Evolutionary conservation across 345 rosid species (phyloP), one percentile per base, ranked within the genome.

Genomic region (Lepidium aucheri): DNA sequence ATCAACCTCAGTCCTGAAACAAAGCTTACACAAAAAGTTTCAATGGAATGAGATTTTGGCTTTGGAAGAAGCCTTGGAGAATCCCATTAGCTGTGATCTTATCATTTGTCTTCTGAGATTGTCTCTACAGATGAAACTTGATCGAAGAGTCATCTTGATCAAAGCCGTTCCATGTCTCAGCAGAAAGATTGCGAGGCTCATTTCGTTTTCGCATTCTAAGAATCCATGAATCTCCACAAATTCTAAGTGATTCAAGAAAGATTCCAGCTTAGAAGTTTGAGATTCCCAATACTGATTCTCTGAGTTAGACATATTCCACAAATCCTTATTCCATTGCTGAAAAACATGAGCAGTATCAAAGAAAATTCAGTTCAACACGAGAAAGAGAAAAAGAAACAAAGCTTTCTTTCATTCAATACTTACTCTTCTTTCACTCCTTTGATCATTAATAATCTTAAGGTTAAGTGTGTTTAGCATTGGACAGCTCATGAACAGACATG

Each of bases 91-190:
- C 43, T 83, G 95, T 5, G 91, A 84, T 66, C 89, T 77, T 53
- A 85, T 77, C 84, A 81, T 86, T 67, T 83, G 85, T 45, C 88
- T 72, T 9, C 86, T 56, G 4, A 81, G 81, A 44, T 82, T 81
- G 66, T 88, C 90, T 71, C 83, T 79, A 47, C 65, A 71, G 35
- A 77, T 76, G 83, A 80, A 80, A 42, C 85, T 81, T 0, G 85
- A 75, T 64, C 76, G 65, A 38, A 87, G 78, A 7, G 83, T 83
- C 84, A 89, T 89, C 67, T 84, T 86, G 67, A 83, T 82, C 80
- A 92, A 81, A 56, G 82, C 81, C 77, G 82, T 84, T 10, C 89
- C 92, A 74, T 89, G 85, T 83, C 81, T 87, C 57, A 92, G 85
- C 69, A 92, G 69, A 47, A 89, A 89, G 75, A 83, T 87, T 4